Base-by-base conservation (phyloP, 495 filamentous ascomycete genomes). In the Xylaria grammica region DNA sequence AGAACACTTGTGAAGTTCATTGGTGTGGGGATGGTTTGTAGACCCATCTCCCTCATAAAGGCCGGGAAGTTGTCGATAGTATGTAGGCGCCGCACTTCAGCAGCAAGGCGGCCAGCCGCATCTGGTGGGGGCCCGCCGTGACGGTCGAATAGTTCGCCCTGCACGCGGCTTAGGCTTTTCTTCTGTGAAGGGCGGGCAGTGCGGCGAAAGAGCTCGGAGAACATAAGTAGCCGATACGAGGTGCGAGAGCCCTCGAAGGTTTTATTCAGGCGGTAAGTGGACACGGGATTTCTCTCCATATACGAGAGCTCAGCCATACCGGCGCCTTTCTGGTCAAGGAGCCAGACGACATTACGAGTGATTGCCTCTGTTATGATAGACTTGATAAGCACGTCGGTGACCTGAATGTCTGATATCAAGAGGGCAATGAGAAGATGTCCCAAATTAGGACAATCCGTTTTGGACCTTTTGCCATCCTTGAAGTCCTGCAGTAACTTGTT, bases 201-300 rank as follows among this genome's bases (percentile, higher is more conserved):
- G 36, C 72, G 74, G 15, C 76, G 76, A 68, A 85, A 84, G 9
- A 85, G 77, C 56, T 79, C 76, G 2, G 77, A 75, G 71, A 85
- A 84, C 81, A 85, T 84, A 26, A 85, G 74, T 17, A 85, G 75
- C 4, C 79, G 74, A 67, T 84, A 85, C 1, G 79, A 82, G 1
- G 79, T 81, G 29, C 73, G 75, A 52, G 73, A 75, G 10, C 81
- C 83, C 17, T 77, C 62, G 56, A 81, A 84, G 0, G 81, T 83
- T 65, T 78, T 75, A 24, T 73, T 53, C 0, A 85, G 72, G n/a
- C 81, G 81, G 63, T 84, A 84, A 0, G 76, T 51, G 3, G 77
- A 82, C 17, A 77, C 62, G 0, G 67, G 69, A 30, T 67, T 63
- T 11, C 74, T 64, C 66, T 85, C 83, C 13, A 84, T 61, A 57